These are phyloP conservation scores for Eucommia ulmoides DNA, from an alignment of 257 asterid genomes.

Conservation along the genomic window DNA sequence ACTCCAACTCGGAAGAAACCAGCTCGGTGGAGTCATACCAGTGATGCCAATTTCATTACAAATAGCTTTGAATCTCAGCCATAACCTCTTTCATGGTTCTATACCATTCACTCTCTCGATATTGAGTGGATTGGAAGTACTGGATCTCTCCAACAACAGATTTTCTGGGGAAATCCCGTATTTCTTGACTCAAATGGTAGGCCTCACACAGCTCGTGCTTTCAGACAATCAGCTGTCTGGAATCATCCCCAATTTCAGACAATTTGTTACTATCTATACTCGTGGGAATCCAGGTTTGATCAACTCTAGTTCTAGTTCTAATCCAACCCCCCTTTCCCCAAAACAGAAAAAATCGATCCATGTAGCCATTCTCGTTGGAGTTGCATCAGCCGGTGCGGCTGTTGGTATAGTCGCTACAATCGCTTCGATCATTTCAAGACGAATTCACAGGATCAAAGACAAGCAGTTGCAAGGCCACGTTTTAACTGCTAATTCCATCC, in stretches of 20 bases:
- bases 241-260: conserved; percentile 25
- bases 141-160: conserved; percentile 68
- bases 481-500: conserved; percentile 59
- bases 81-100: conserved; percentile 38
- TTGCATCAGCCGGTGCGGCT: conserved; percentile 28
- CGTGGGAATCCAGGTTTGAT: conserved; percentile 21
- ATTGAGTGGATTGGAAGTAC: conserved; percentile 41
- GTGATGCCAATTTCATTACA: conserved; percentile 37
- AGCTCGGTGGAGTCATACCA: conserved; percentile 44
- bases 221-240: conserved; percentile 59
- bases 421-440: conserved; percentile 35
- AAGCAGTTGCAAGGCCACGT: conserved; percentile 35
- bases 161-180: conserved; percentile 50
- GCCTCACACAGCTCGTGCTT: conserved; percentile 44
- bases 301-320: background rate
- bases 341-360: conserved; percentile 23
- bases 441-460: conserved; percentile 33
- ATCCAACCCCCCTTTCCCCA: conserved; percentile 7
- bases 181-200: conserved; percentile 16
- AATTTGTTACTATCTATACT: conserved; percentile 6
- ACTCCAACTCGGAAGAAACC: conserved; percentile 68
- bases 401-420: conserved; percentile 29
- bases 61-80: conserved; percentile 65
- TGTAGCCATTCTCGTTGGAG: conserved; percentile 25
- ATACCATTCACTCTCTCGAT: conserved; percentile 30